Conservation (phyloP, 1,284 basidiomycete species). For the Schizophyllum commune region DNA sequence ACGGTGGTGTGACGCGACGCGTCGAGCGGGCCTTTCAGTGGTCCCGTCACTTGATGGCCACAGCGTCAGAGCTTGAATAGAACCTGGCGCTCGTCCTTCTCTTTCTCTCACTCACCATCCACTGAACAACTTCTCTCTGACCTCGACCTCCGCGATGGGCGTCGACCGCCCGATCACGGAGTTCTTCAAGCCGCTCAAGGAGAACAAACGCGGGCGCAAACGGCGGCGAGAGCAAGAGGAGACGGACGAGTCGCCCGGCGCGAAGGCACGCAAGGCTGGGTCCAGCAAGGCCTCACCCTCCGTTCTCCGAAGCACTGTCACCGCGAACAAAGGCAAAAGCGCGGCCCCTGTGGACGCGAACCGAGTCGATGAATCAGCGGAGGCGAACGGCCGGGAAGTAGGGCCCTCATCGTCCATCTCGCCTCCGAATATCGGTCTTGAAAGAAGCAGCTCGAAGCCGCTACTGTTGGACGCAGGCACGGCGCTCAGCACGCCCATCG, state of each 20-base stretch:
- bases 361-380: no score
- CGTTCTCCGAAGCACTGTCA: not conserved
- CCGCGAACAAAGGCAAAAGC: not conserved
- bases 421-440: not conserved
- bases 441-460: not conserved
- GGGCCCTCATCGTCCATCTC: not conserved
- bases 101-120: no score
- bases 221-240: not conserved
- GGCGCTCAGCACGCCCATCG: not conserved
- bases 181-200: not conserved
- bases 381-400: not conserved
- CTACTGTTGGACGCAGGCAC: not conserved
- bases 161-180: not conserved
- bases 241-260: not conserved
- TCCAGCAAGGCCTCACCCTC: not conserved
- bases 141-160: not conserved
- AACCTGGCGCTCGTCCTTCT: not conserved
- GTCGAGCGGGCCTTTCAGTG: not conserved
- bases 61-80: not conserved
- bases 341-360: no score
- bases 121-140: no score
- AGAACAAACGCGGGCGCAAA: not conserved
- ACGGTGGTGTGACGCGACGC: not conserved
- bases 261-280: not conserved
- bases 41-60: no score